Evolutionary conservation across 352 stramenopile species (phyloP), one percentile per base, ranked within the genome.

Genomic region (Aphanomyces euteiches): DNA sequence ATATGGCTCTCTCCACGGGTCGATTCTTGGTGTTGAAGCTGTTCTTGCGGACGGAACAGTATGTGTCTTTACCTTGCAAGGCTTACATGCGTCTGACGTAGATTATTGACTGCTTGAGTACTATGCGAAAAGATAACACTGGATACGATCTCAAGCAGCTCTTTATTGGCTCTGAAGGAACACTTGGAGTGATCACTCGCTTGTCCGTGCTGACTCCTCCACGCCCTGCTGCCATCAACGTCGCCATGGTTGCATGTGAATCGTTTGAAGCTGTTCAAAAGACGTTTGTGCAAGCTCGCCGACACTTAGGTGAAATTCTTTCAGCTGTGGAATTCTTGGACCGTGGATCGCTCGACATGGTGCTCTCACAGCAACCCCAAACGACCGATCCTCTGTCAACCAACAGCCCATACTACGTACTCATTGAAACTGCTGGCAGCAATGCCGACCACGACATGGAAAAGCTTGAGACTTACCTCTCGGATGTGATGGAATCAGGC

Each of bases 281-380:
- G 7, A 80, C 90, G 5, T 85, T 98, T 56, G 73, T 89, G 21
- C 72, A 89, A 21, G 93, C 95, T 5, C 96, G 96, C 73, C 77
- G 87, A 28, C 69, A 93, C 37, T 74, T 99, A 12, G 94, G 90
- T 10, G 96, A 99, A 76, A 90, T 98, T 39, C 76, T 99, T 21
- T 97, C 91, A 19, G 97, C 96, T 3, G 88, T 98, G 45, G 97
- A 99, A 74, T 97, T 98, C 58, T 94, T 98, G 78, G 97, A 99
- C 74, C 76, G 78, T 40, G 76, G 87, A 65, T 92, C 92, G 47
- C 74, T 98, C 12, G 76, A 96, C 66, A 86, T 98, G 65, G 87
- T 98, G 7, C 39, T 93, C 4, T 78, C 77, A 7, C 85, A 92
- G 54, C 85, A 92, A 21, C 75, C 82, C 57, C 17, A 28, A 17